A percentile compares a stretch with the other conserved stretches of the same genome.
Conservation (phyloP, 2,329 filamentous ascomycete species). For the Didymella sp. region DNA sequence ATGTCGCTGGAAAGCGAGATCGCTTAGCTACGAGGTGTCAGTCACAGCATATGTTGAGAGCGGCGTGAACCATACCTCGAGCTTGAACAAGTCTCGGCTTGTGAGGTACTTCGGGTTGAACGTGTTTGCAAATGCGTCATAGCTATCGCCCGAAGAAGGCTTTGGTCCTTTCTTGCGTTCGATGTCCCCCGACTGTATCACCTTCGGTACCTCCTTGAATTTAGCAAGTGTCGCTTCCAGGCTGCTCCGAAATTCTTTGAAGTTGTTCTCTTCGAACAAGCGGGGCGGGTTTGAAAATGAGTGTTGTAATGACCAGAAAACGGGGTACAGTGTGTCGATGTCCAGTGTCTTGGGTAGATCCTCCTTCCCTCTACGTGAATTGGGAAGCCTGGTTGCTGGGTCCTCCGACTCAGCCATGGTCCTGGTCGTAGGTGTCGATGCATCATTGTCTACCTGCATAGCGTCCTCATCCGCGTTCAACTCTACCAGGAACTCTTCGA, state of each 20-base stretch:
- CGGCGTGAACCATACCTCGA: slow-evolving; percentile 69
- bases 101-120: slow-evolving; percentile 99
- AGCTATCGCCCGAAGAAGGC: slow-evolving; percentile 68
- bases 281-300: slow-evolving; percentile 89
- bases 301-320: slow-evolving; percentile 93
- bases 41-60: slow-evolving; percentile 32
- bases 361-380: slow-evolving; percentile 49
- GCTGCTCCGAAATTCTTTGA: slow-evolving; percentile 69
- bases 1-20: slow-evolving; percentile 91
- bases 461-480: slow-evolving; percentile 54
- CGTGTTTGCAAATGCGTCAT: slow-evolving; percentile 70
- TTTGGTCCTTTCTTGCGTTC: slow-evolving; percentile 64
- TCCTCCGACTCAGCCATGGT: slow-evolving; percentile 18
- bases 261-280: slow-evolving; percentile 74
- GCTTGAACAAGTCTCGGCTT: slow-evolving; percentile 93
- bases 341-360: slow-evolving; percentile 61
- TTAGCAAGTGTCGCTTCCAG: slow-evolving; percentile 70
- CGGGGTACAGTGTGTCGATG: slow-evolving; percentile 78
- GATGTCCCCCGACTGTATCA: slow-evolving; percentile 72
- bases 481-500: slow-evolving; percentile 64
- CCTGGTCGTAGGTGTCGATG: slow-evolving; percentile 32
- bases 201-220: slow-evolving; percentile 75
- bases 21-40: slow-evolving; percentile 71
- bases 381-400: slow-evolving; percentile 48
- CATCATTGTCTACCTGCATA: slow-evolving; percentile 71